Base-by-base conservation (phyloP, 2,329 filamentous ascomycete genomes). In the Diaporthe citrichinensis region DNA sequence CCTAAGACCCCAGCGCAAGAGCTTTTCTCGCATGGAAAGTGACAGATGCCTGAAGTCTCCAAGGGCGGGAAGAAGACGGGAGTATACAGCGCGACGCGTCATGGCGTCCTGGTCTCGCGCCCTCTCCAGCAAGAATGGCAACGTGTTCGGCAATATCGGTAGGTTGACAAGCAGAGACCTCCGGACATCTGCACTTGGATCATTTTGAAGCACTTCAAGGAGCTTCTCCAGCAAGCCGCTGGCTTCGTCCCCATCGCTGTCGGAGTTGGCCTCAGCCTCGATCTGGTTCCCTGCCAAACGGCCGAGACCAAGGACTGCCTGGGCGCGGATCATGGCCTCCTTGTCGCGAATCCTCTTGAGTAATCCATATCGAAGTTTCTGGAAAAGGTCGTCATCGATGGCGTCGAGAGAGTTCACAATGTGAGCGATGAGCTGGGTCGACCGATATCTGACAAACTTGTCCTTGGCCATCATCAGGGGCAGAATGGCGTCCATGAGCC, bases 31-130 rank as follows among this genome's bases (percentile, higher is more conserved):
- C 92, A 98, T 98, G 2, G 94, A 95, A 34, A 99, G 88, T 15
- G 95, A 98, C 71, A 99, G 86, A 84, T 98, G 95, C 72, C 97
- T 92, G 85, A 99, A 99, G 84, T 99, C 97, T 17, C 96, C 97
- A 0, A 99, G 87, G 0, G 94, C 94, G 2, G 97, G 97, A 7
- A 99, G 87, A 9, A 99, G 88, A 49, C 94, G 92, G 1, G 96
- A 94, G 82, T 98, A 99, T 2, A 99, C 90, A 14, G 95, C 94
- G 76, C 96, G 90, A 76, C 97, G 90, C 5, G 96, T 98, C 8
- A 92, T 90, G 4, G 94, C 90, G 83, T 99, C 97, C 74, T 95
- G 90, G 82, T 99, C 97, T 81, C 97, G 90, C 23, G 97, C 96
- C 78, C 97, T 90, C 84, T 99, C 97, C 15, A 99, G 90, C 4